Percentiles rank a stretch among this genome's conserved stretches.
These are phyloP conservation scores for Eragrostis tef DNA, from an alignment of 202 grass and related monocot genomes.

Conservation along the genomic window DNA sequence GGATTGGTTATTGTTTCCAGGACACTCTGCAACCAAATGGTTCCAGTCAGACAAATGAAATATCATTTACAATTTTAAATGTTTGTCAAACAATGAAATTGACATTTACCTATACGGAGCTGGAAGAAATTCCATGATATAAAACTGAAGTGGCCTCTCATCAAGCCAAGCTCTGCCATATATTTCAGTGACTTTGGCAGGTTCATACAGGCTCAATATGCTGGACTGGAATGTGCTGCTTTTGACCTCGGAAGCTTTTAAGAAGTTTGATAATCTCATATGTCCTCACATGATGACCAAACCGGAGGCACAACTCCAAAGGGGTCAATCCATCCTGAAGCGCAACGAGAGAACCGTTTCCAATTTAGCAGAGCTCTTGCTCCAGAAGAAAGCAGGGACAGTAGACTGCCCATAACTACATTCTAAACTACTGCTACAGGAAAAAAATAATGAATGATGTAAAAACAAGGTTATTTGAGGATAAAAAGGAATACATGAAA, in stretches of 20 bases:
- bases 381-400: slow-evolving; percentile 24
- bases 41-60: slow-evolving; percentile 22
- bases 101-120: slow-evolving; percentile 23
- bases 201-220: neutral
- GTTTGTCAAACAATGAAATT: neutral
- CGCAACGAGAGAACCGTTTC: slow-evolving; percentile 25
- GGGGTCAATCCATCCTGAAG: slow-evolving; percentile 90
- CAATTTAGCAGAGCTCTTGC: neutral
- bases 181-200: slow-evolving; percentile 7
- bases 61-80: slow-evolving; percentile 11
- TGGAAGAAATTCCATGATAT: slow-evolving; percentile 11
- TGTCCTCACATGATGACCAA: slow-evolving; percentile 62
- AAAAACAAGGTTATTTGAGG: neutral
- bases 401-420: neutral
- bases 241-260: slow-evolving; percentile 59
- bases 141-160: slow-evolving; percentile 10
- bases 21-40: slow-evolving; percentile 37
- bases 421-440: neutral
- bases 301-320: slow-evolving; percentile 70
- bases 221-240: slow-evolving; percentile 40
- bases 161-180: slow-evolving; percentile 5
- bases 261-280: slow-evolving; percentile 93
- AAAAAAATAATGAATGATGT: slow-evolving; percentile 15
- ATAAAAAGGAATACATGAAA: slow-evolving; percentile 17
- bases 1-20: slow-evolving; percentile 19